Evolutionary conservation across 495 filamentous ascomycete species (phyloP).

Genomic region (Terfezia boudieri): DNA sequence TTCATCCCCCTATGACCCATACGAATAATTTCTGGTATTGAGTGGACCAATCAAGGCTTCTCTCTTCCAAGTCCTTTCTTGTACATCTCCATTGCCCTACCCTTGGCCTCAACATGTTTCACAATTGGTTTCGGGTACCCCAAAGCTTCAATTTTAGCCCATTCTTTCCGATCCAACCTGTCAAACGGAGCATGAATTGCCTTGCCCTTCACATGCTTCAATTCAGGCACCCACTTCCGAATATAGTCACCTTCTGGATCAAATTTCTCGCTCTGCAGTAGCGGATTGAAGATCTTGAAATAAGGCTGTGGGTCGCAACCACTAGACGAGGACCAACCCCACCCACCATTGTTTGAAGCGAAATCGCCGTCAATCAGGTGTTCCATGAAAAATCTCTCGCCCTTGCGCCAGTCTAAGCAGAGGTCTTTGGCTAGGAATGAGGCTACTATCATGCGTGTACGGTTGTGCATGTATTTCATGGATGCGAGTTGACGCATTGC

Average conservation of each 20-base stretch:
- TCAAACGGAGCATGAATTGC: slow-evolving; percentile 63
- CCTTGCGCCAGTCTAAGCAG: slow-evolving; percentile 73
- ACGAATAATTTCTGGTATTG: no score
- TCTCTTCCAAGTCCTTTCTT: slow-evolving; percentile 39
- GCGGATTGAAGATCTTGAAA: slow-evolving; percentile 77
- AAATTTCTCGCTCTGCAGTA: slow-evolving; percentile 69
- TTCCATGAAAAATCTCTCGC: slow-evolving; percentile 76
- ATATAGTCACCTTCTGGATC: slow-evolving; percentile 48
- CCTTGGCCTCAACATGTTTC: slow-evolving; percentile 43
- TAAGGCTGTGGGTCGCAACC: slow-evolving; percentile 86
- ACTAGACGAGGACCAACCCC: slow-evolving; percentile 62
- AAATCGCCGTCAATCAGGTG: slow-evolving; percentile 81
- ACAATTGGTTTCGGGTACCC: slow-evolving; percentile 60
- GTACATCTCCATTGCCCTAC: slow-evolving; percentile 45
- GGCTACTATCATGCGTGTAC: slow-evolving; percentile 67
- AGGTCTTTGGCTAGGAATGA: slow-evolving; percentile 78
- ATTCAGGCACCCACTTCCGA: slow-evolving; percentile 46
- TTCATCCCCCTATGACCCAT: no score
- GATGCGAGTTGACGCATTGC: slow-evolving; percentile 64
- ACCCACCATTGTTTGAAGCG: slow-evolving; percentile 76
- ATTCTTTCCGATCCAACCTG: slow-evolving; percentile 29
- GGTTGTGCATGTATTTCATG: slow-evolving; percentile 74
- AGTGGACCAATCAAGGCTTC: slow-evolving; percentile 20
- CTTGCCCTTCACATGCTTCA: slow-evolving; percentile 34
- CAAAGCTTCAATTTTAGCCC: slow-evolving; percentile 7